Conservation (phyloP, 192 early-diverging fungal species). For the Lunasporangiospora selenospora region DNA sequence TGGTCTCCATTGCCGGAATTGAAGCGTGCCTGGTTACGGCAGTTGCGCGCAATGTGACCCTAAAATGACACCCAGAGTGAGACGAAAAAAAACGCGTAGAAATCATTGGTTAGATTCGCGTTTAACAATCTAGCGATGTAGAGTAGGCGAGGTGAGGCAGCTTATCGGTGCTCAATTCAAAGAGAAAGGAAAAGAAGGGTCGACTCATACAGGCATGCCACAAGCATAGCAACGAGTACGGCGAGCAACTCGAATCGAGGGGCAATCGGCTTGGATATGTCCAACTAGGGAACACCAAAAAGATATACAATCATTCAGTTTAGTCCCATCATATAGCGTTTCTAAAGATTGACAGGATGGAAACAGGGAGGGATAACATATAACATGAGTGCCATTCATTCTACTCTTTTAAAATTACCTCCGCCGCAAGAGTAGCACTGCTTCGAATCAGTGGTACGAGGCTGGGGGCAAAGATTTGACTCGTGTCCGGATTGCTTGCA, state of each 20-base stretch:
- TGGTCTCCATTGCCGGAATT: not conserved
- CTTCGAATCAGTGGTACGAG: constrained; percentile 53
- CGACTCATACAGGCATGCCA: constrained; percentile 54
- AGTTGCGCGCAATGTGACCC: constrained; percentile 62
- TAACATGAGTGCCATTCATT: not conserved
- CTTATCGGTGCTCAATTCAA: not conserved
- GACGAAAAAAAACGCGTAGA: not conserved
- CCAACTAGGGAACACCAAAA: constrained; percentile 45
- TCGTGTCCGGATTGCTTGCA: constrained; percentile 62
- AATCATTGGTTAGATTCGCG: not conserved
- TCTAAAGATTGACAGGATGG: not conserved
- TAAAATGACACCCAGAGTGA: constrained; percentile 14
- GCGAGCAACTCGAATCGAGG: constrained; percentile 42
- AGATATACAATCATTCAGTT: not conserved
- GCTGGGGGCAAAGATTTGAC: constrained; percentile 54
- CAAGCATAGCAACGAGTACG: constrained; percentile 56
- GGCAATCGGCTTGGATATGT: constrained; percentile 61
- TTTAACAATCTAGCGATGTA: no score
- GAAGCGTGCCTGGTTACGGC: constrained; percentile 37
- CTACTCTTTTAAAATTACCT: constrained; percentile 33
- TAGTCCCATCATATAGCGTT: not conserved
- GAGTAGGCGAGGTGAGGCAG: no score
- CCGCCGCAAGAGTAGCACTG: constrained; percentile 63
- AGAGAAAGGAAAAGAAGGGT: not conserved
- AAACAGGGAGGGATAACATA: not conserved